A percentile compares a stretch with the other conserved stretches of the same genome.
These are phyloP conservation scores for Trichomonascaceae sp. DNA, from an alignment of 1,139 yeast species.

Conservation along the genomic window DNA sequence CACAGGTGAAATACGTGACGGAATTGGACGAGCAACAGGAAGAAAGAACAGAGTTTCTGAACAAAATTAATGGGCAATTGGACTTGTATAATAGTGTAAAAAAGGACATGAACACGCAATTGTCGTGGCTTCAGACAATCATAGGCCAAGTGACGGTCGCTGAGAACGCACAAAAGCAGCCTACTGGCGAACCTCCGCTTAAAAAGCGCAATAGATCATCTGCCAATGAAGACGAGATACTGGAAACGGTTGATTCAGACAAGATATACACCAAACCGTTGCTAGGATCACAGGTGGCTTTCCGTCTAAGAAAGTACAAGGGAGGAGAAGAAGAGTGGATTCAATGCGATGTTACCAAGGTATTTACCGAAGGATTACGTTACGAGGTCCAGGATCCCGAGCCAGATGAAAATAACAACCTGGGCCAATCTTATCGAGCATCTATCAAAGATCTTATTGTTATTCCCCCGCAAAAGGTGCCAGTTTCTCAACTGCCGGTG, in stretches of 20 bases:
- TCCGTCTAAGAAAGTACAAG: conserved; percentile 45
- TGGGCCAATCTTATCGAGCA: conserved; percentile 83
- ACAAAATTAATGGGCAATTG: not conserved
- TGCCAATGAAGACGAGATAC: not conserved
- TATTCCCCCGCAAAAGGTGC: conserved; percentile 51
- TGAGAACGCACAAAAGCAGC: not conserved
- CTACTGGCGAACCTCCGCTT: conserved; percentile 3
- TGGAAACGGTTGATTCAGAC: not conserved
- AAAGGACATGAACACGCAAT: not conserved
- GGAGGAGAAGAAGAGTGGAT: conserved; percentile 89
- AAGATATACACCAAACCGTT: conserved; percentile 1
- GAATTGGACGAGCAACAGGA: not conserved
- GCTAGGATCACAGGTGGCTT: conserved; percentile 84
- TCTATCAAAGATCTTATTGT: conserved; percentile 71
- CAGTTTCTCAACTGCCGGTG: conserved; percentile 31
- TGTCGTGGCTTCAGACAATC: not conserved
- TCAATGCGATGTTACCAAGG: conserved; percentile 81
- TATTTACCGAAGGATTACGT: conserved; percentile 67
- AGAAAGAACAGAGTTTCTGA: not conserved
- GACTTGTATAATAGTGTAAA: not conserved
- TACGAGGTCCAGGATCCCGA: conserved; percentile 91
- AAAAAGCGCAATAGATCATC: conserved; percentile 7
- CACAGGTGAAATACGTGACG: not conserved
- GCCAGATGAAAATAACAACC: conserved; percentile 88
- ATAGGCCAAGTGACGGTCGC: not conserved